Conservation (phyloP, 2,329 filamentous ascomycete species). For the Penicillium brasilianum region DNA sequence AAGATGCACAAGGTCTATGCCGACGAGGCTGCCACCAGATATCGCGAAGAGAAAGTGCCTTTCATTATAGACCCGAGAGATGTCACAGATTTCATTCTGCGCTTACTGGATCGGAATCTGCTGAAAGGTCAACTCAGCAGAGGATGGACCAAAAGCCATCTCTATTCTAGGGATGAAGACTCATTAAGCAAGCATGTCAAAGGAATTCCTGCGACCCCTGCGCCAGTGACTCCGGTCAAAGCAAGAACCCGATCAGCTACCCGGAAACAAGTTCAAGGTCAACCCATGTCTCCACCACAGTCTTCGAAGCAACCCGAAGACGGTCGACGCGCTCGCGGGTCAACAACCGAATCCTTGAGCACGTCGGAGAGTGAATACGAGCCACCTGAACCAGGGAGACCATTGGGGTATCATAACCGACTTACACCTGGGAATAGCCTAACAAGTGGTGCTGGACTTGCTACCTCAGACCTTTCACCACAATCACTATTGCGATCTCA, state of each 20-base stretch:
- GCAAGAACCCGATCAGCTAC: not conserved
- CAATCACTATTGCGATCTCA: not conserved
- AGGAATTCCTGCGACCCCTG: not conserved
- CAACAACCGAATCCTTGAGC: not conserved
- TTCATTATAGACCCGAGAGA: not conserved
- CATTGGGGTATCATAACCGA: not conserved
- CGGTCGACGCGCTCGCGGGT: not conserved
- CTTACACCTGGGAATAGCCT: not conserved
- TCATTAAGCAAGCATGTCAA: not conserved
- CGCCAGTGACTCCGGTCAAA: not conserved
- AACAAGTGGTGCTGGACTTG: not conserved
- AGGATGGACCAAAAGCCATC: not conserved
- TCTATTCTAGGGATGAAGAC: not conserved
- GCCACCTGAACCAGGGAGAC: not conserved
- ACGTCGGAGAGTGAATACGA: not conserved
- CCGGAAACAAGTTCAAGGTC: not conserved
- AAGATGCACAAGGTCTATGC: not conserved
- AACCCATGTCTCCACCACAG: conserved; percentile 1
- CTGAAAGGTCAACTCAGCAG: not conserved
- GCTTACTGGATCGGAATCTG: not conserved
- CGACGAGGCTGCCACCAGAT: not conserved
- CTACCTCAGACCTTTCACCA: not conserved
- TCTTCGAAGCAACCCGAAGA: not conserved
- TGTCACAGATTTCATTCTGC: not conserved
- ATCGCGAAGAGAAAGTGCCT: not conserved